Conservation (phyloP, 2,329 filamentous ascomycete species). For the Aspergillus latus region DNA sequence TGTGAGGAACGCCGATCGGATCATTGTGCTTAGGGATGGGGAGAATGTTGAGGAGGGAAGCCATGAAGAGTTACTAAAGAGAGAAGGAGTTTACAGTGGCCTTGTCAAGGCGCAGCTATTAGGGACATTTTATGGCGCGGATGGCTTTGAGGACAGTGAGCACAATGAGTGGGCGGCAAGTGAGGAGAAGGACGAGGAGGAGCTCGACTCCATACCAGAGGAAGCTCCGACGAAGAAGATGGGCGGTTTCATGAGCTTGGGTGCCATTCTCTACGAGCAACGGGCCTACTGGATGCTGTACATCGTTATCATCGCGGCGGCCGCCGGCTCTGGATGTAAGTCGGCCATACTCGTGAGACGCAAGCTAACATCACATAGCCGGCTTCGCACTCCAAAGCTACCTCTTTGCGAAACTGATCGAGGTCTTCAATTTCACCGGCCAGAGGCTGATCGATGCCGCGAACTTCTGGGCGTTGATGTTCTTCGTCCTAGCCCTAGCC, state of each 20-base stretch:
- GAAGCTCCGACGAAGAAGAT: conserved; percentile 36
- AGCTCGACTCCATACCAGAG: conserved; percentile 23
- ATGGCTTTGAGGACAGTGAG: too few species aligned
- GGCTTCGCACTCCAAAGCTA: conserved; percentile 37
- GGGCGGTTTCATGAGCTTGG: background rate
- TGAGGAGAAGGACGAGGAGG: conserved; percentile 20
- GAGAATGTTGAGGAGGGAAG: conserved; percentile 86
- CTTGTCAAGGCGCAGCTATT: conserved; percentile 75
- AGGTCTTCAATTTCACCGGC: conserved; percentile 48
- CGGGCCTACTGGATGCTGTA: conserved; percentile 7
- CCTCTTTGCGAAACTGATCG: conserved; percentile 51
- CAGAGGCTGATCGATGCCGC: conserved; percentile 40
- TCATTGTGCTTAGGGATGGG: conserved; percentile 85
- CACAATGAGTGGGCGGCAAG: too few species aligned
- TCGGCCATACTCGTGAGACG: background rate
- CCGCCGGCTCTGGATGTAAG: conserved; percentile 11
- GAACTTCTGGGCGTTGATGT: conserved; percentile 57
- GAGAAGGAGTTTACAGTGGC: conserved; percentile 71
- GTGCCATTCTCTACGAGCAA: conserved; percentile 3
- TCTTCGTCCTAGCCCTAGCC: conserved; percentile 54
- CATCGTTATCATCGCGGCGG: background rate
- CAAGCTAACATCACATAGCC: conserved; percentile 15
- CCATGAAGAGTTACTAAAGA: conserved; percentile 74
- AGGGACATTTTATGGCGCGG: too few species aligned
- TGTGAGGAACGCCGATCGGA: conserved; percentile 91